Base-by-base conservation (phyloP, 2,329 filamentous ascomycete species). In the Ceratocystis colombiana region DNA sequence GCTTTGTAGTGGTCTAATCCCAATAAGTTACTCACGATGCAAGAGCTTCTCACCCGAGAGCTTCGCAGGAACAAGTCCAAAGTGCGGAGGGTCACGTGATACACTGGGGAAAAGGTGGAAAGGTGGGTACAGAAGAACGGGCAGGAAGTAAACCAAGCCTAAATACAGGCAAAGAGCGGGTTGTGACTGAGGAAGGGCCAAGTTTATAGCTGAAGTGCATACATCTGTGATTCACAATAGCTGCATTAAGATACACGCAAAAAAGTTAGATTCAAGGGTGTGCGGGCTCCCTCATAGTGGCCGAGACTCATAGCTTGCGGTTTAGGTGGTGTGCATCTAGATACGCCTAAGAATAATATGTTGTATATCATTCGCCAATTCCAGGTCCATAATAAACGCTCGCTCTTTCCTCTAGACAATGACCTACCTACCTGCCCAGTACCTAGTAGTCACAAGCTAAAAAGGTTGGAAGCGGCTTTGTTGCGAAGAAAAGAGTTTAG, bases 61-160 rank as follows among this genome's bases (percentile, higher is more conserved):
- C 41, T 45, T 65, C 30, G 41, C 30, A 45, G 20, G 45, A 64
- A 12, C 28, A 55, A 20, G 37, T 15, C 22, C 44, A 48, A 61
- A 61, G 22, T 64, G 48, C 57, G 44, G 55, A 33, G 28, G 15
- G 33, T 65, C 64, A 65, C 64, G 64, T 65, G 64, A 65, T 53
- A 22, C 37, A 12, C 44, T 17, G 44, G 61, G 61, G 44, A 48
- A 62, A 48, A 41, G 44, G 28, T 33, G 53, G 53, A 22, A 30
- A 30, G 55, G 64, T 65, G 64, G 64, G 48, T 50, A 61, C 64
- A 2, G 17, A 48, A 30, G 50, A 45, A 59, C 28, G 33, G 55
- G 44, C 45, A 12, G 37, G 33, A 65, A 62, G 64, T 44, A 65
- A 50, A 44, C 44, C 61, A 59, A 61, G 22, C 41, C 41, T 44